Base-by-base conservation (phyloP, 495 filamentous ascomycete genomes). In the Bryoglossum gracile region DNA sequence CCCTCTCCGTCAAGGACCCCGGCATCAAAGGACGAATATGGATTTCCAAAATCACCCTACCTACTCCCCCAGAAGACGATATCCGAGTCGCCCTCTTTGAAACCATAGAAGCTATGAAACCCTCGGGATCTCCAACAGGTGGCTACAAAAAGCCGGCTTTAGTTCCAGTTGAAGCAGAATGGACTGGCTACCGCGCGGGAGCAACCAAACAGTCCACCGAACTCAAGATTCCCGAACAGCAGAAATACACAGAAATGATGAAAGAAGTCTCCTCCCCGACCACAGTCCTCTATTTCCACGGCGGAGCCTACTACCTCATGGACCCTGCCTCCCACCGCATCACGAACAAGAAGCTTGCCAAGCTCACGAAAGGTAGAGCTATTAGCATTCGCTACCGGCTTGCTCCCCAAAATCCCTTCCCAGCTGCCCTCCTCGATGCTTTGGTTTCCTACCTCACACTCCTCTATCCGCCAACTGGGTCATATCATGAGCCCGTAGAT, bases 321-420 rank as follows among this genome's bases (percentile, higher is more conserved):
- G 89, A 91, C 48, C 89, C 89, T 9, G 71, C 74, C 46, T 82
- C 78, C 0, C 84, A 87, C 53, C 69, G 73, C 22, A 51, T 50
- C 14, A 62, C 67, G 22, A 70, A 60, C 23, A 69, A 68, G 44
- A 71, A 62, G 9, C 57, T 80, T 18, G 75, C 76, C 32, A 73
- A 71, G 59, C 33, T 68, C 17, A 71, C 66, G 0, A 68, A 69
- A 35, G 74, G 76, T 63, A 79, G 83, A 16, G 78, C 78, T 28
- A 82, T 91, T 63, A 82, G 77, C 33, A 80, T 94, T 9, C 81
- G 88, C n/a, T 97, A 97, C 63, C 78, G 91, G 16, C 77, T 97
- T 2, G 80, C 89, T 8, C 91, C 91, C 4, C 86, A 94, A 59
- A 65, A 84, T 48, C 76, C 89, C 8, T 95, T 95, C 64, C 89